Base-by-base conservation (phyloP, 2,329 filamentous ascomycete genomes). In the Cladosporium sphaerospermum region DNA sequence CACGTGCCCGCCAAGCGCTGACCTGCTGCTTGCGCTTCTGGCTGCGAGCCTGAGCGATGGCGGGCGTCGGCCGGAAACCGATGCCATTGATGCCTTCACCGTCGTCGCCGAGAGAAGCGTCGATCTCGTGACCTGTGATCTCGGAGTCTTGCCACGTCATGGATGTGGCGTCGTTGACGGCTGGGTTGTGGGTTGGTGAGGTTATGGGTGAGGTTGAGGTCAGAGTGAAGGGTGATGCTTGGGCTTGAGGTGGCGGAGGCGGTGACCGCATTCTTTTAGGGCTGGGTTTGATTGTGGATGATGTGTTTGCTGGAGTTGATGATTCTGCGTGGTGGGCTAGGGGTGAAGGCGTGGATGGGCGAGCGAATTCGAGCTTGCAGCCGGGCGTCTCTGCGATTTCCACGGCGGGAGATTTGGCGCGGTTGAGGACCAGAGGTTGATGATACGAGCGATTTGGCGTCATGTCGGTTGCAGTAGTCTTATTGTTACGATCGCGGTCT, bases 81-180 rank as follows among this genome's bases (percentile, higher is more conserved):
- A 85, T 75, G 1, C 82, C 82, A 60, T 85, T 84, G 57, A 84
- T 77, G 4, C 82, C 82, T 52, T 80, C 79, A 3, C 81, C 81
- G 63, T 85, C 82, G 61, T 84, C 81, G 37, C 76, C 77, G 6
- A 78, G 77, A 51, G 82, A 78, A 4, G 69, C 73, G 3, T 75
- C 73, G 16, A 69, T 70, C 32, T 74, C 64, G 60, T 83, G 78
- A 11, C 81, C 81, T 4, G 81, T 84, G 61, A 84, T 84, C 62
- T 85, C 82, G 36, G 73, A 73, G 57, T 81, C 78, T 61, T 78
- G 77, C 82, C 82, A 84, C 54, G 73, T 75, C 56, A 75, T 66
- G 34, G 64, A 61, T 8, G 67, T 60, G 23, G 37, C 36, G 39
- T 58, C 54, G 31, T 11, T 14, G 18, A 51, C 50, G 16, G 41